Percentiles rank a stretch among this genome's conserved stretches.
Conservation (phyloP, 768 basidiomycete genomes). For the Boletus reticulatus region DNA sequence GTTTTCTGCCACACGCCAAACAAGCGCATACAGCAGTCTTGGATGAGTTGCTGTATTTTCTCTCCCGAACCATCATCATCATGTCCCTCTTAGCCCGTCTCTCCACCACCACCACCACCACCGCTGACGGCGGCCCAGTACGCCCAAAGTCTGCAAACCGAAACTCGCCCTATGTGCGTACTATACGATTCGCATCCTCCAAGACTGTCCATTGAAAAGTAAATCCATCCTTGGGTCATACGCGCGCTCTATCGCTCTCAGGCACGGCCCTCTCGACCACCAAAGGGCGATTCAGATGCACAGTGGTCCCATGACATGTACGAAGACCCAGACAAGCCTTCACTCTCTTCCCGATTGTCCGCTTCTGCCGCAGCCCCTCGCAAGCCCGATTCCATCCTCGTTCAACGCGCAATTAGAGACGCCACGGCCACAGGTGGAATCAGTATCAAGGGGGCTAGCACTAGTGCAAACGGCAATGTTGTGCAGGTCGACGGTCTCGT, state of each 20-base stretch:
- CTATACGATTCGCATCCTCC: conserved; percentile 29
- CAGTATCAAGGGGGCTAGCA: conserved; percentile 69
- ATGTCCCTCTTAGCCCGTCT: conserved; percentile 33
- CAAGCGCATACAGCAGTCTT: conserved; percentile 19
- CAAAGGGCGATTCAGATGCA: conserved; percentile 64
- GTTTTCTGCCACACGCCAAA: conserved; percentile 32
- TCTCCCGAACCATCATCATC: conserved; percentile 14
- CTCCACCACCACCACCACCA: conserved; percentile 13
- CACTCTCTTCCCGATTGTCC: conserved; percentile 56
- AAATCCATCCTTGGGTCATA: conserved; percentile 5
- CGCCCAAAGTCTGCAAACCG: conserved; percentile 31
- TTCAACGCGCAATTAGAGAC: conserved; percentile 63
- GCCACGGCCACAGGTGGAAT: conserved; percentile 46
- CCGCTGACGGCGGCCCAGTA: conserved; percentile 29
- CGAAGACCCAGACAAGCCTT: conserved; percentile 52
- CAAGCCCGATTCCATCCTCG: conserved; percentile 53
- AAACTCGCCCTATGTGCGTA: conserved; percentile 36
- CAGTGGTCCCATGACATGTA: conserved; percentile 74
- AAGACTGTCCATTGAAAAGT: conserved; percentile 19
- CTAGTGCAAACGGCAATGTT: conserved; percentile 53
- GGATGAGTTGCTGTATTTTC: conserved; percentile 2
- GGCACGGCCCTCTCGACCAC: conserved; percentile 47
- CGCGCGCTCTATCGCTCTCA: conserved; percentile 3
- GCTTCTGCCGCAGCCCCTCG: conserved; percentile 41
- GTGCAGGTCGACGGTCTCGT: conserved; percentile 76